phyloP scores from a whole-genome alignment of 352 stramenopile species.

The Globisporangium middletonii region DNA sequence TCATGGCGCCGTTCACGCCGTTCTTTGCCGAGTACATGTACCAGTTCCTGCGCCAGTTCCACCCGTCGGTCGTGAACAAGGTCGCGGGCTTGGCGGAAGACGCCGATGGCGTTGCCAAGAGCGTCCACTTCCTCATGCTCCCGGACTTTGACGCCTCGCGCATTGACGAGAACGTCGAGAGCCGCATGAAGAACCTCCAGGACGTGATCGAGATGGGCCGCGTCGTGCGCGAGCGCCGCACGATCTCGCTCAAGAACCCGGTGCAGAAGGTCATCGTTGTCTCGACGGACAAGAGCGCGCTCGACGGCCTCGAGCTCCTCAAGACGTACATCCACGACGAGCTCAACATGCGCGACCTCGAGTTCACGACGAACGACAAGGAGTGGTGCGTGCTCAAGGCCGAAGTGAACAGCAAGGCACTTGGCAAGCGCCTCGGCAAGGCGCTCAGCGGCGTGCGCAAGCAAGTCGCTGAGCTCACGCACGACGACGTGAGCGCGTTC shows the following conservation, averaged over 20 bases:
- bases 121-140: constrained; percentile 95
- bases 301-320: constrained; percentile 75
- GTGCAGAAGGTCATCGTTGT: constrained; percentile 96
- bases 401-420: constrained; percentile 90
- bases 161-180: constrained; percentile 92
- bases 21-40: constrained; percentile 99
- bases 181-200: constrained; percentile 95
- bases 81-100: constrained; percentile 67
- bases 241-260: constrained; percentile 96
- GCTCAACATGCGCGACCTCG: constrained; percentile 94
- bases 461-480: constrained; percentile 56
- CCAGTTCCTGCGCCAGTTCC: constrained; percentile 96
- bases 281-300: constrained; percentile 72
- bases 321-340: constrained; percentile 96
- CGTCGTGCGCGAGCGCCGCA: constrained; percentile 94
- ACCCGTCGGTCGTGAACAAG: constrained; percentile 82
- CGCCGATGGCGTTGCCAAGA: constrained; percentile 89
- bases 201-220: constrained; percentile 95
- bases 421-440: constrained; percentile 97
- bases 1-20: constrained; percentile 99
- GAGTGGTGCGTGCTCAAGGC: constrained; percentile 92
- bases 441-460: constrained; percentile 92
- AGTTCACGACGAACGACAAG: constrained; percentile 87
- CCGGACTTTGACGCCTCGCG: constrained; percentile 90
- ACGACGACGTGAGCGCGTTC: constrained; percentile 69